Conservation (phyloP, 768 basidiomycete species). For the Mycena venus region DNA sequence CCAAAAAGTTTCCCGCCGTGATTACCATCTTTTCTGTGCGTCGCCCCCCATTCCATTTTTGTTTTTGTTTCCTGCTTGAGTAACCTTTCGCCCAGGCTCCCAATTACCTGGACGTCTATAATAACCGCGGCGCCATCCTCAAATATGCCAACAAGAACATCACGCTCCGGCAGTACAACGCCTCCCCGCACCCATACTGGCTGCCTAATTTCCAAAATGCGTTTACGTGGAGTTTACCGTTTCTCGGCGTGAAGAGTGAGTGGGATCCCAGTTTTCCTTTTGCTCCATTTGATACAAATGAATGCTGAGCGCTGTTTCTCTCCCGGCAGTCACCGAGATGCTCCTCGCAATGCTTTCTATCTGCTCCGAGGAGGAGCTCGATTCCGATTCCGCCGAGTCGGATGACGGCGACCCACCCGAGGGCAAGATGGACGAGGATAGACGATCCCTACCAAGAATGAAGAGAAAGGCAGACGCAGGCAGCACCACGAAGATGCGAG, state of each 20-base stretch:
- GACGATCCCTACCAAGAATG: too few relatives aligned
- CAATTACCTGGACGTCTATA: slow-evolving; percentile 96
- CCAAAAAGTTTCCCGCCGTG: slow-evolving; percentile 94
- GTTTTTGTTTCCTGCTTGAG: not conserved
- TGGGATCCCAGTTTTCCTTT: too few relatives aligned
- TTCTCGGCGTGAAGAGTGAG: slow-evolving; percentile 96
- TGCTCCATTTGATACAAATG: slow-evolving; percentile 7
- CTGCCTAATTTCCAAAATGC: slow-evolving; percentile 98
- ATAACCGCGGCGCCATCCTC: slow-evolving; percentile 96
- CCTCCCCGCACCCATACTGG: slow-evolving; percentile 91
- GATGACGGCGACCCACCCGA: too few relatives aligned
- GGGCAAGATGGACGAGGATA: too few relatives aligned
- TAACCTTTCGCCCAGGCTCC: slow-evolving; percentile 53
- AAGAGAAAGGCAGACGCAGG: slow-evolving; percentile 43
- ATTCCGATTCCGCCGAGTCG: slow-evolving; percentile 57
- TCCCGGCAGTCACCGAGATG: slow-evolving; percentile 97
- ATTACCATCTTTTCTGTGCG: slow-evolving; percentile 96
- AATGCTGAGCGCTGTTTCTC: slow-evolving; percentile 31
- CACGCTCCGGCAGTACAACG: slow-evolving; percentile 92
- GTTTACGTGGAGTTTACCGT: slow-evolving; percentile 98
- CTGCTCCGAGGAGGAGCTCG: slow-evolving; percentile 94
- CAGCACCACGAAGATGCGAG: slow-evolving; percentile 40
- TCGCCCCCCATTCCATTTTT: not conserved
- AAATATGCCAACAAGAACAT: slow-evolving; percentile 98
- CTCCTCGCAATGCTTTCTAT: slow-evolving; percentile 93